These are phyloP conservation scores for Aspergillus phoenicis DNA, from an alignment of 2,329 filamentous ascomycete genomes.

Conservation along the genomic window DNA sequence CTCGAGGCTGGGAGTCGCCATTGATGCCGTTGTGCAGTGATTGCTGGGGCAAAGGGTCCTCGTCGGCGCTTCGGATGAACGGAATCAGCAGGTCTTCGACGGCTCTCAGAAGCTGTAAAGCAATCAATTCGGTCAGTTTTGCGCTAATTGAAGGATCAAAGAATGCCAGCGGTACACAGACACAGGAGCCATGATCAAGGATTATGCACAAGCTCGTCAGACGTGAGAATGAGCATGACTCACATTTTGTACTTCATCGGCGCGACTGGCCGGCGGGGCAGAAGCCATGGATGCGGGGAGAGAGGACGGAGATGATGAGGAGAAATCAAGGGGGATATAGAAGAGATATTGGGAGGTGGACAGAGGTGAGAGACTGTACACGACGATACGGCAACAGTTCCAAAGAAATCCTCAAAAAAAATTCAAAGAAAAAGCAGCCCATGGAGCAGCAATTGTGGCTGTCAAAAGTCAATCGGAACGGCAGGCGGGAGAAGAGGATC, in stretches of 20 bases:
- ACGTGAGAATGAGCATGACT: conserved; percentile 26
- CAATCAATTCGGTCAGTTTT: conserved; percentile 7
- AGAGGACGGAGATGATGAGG: background rate
- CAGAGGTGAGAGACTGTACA: background rate
- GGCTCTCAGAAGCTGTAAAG: conserved; percentile 39
- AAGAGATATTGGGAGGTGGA: background rate
- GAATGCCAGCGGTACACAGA: background rate
- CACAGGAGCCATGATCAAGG: background rate
- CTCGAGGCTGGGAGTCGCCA: conserved; percentile 58
- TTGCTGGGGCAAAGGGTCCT: conserved; percentile 23
- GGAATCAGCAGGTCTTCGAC: conserved; percentile 49
- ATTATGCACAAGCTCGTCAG: background rate
- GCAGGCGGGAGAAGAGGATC: conserved; percentile 2
- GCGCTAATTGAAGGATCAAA: background rate
- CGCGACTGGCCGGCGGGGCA: conserved; percentile 31
- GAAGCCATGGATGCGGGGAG: conserved; percentile 26
- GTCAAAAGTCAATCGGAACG: background rate
- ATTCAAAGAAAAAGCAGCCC: background rate
- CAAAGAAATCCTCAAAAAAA: background rate
- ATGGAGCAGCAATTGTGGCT: background rate
- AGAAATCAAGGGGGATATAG: background rate
- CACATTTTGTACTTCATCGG: conserved; percentile 47
- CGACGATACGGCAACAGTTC: background rate
- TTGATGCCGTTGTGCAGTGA: conserved; percentile 20
- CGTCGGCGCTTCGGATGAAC: conserved; percentile 49